Evolutionary conservation across 1,284 basidiomycete genomes (phyloP).

Genomic region (Cutaneotrichosporon cutaneum): DNA sequence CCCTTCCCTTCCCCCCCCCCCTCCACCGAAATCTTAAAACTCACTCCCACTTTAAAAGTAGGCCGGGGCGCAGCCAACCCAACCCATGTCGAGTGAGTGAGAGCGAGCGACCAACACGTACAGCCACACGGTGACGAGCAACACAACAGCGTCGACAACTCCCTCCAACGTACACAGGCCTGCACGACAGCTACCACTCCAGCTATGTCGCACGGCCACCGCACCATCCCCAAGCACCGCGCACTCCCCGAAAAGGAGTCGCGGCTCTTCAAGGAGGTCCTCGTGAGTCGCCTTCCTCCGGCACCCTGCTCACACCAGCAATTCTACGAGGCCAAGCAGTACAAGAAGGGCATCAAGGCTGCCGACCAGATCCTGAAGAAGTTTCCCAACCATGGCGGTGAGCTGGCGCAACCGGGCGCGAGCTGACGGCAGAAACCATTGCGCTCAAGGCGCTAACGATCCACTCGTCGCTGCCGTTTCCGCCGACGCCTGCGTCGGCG

Average conservation of each 20-base stretch:
- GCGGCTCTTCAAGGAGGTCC: constrained; percentile 79
- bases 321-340: constrained; percentile 84
- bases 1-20: too few relatives aligned
- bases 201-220: constrained; percentile 23
- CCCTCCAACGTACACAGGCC: not conserved
- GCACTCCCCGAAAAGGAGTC: constrained; percentile 78
- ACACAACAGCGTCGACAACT: not conserved
- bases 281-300: constrained; percentile 56
- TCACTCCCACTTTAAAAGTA: not conserved
- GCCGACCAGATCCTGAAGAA: constrained; percentile 95
- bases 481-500: constrained; percentile 51
- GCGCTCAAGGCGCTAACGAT: constrained; percentile 91
- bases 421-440: constrained; percentile 67
- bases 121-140: not conserved
- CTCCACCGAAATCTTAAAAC: not conserved
- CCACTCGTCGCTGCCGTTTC: constrained; percentile 54
- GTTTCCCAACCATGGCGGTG: constrained; percentile 92
- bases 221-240: constrained; percentile 44
- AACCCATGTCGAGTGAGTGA: too few relatives aligned
- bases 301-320: constrained; percentile 35
- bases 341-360: constrained; percentile 86
- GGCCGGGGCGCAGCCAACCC: not conserved
- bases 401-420: not conserved
- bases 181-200: not conserved
- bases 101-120: too few relatives aligned